Evolutionary conservation across 345 rosid species (phyloP), one percentile per base, ranked within the genome.

Genomic region (Populus deltoides): DNA sequence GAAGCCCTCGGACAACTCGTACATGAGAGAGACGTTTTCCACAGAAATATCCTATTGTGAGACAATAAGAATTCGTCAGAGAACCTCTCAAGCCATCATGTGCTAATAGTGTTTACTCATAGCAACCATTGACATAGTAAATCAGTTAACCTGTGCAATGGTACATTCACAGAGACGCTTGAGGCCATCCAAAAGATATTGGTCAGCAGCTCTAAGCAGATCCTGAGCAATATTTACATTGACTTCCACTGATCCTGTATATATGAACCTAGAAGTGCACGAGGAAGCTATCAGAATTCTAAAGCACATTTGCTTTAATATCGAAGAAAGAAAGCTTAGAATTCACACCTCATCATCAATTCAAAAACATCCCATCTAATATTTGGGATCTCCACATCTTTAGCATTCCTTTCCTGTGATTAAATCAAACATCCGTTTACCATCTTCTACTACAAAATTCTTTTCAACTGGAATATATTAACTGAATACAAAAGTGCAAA

Each of bases 181-280:
- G 63, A 93, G 94, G 11, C 92, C 92, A 18, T 86, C 85, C 65
- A 93, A 75, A 79, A 91, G 92, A 87, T 93, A 93, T 43, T 93
- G 97, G 78, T 93, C 97, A 47, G 97, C 95, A 59, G 95, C 97
- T 81, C 80, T 85, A 25, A 93, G 95, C 66, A 93, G 89, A 59
- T 91, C 93, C 69, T 88, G 90, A 55, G 94, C 97, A 78, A 88
- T 59, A 59, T 88, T 85, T 38, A 72, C 78, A 33, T 76, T 31
- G 49, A 93, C 85, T 63, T 81, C 79, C 29, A 88, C 84, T 5
- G 87, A 86, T 73, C 97, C 92, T 49, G 97, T 91, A 85, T 91
- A 91, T 75, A 93, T 86, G 83, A 78, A 93, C 83, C 97, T 92
- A 84, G 68, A 59, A 80, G 75, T 73, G 47, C 33, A 20, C 38